Conservation (phyloP, 225 moss, liverwort and hornwort species). For the Takakia lepidozioides region DNA sequence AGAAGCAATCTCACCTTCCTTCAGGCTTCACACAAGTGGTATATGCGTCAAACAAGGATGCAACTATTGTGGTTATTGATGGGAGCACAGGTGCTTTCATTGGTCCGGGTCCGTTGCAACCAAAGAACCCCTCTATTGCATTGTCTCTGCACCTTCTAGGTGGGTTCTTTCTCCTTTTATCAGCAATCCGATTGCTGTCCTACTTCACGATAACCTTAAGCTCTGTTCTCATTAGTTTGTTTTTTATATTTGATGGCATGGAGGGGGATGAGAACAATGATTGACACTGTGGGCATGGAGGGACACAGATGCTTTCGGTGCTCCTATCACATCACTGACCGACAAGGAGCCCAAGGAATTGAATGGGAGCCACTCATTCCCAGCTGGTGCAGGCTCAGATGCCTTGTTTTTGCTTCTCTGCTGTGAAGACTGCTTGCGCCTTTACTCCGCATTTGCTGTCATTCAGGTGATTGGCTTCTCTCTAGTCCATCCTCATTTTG, state of each 20-base stretch:
- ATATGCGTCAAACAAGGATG: slow-evolving; percentile 63
- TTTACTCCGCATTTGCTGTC: slow-evolving; percentile 38
- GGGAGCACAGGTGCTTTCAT: slow-evolving; percentile 58
- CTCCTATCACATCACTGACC: slow-evolving; percentile 21
- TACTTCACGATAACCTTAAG: slow-evolving; percentile 2
- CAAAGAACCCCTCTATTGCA: slow-evolving; percentile 45
- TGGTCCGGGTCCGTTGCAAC: slow-evolving; percentile 44
- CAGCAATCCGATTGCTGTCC: neutral
- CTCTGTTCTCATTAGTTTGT: too few relatives aligned
- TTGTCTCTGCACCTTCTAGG: slow-evolving; percentile 66
- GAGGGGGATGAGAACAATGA: too few relatives aligned
- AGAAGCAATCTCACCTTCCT: slow-evolving; percentile 11
- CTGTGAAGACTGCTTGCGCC: slow-evolving; percentile 65
- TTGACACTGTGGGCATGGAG: too few relatives aligned
- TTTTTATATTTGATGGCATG: too few relatives aligned
- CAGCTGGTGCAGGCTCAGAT: slow-evolving; percentile 21
- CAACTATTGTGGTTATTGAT: slow-evolving; percentile 54
- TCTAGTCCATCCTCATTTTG: neutral
- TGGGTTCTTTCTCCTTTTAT: slow-evolving; percentile 13
- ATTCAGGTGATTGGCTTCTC: neutral
- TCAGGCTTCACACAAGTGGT: slow-evolving; percentile 21
- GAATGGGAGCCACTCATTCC: slow-evolving; percentile 19
- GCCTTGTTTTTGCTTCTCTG: slow-evolving; percentile 57
- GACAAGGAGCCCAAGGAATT: slow-evolving; percentile 13
- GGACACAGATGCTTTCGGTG: slow-evolving; percentile 38